Evolutionary conservation across 495 filamentous ascomycete species (phyloP), one percentile per base, ranked within the genome.

Genomic region (Clavariopsis aquatica): DNA sequence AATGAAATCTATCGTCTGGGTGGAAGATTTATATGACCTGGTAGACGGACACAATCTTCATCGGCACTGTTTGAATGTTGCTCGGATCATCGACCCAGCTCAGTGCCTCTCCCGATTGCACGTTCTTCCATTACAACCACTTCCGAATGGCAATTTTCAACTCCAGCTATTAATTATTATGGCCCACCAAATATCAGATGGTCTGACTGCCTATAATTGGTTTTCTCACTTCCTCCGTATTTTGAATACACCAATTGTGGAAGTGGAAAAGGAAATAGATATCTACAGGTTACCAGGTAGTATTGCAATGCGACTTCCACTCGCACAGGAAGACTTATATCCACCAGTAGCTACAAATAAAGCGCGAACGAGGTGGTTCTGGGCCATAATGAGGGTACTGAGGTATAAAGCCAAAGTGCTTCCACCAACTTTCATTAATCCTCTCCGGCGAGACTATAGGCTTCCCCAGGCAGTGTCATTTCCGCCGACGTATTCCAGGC

Each of bases 321-420:
- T 68, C 0, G 72, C 76, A 13, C 76, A 78, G 69, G 76, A 78
- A 68, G 73, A 74, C 26, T 60, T 73, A 2, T 78, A 78, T 52
- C 76, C 76, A 22, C 62, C 66, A 10, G 55, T 74, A n/a, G 17
- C 62, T 2, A 69, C 72, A 17, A 66, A 43, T n/a, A 34, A 41
- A 36, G 73, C 73, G 12, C 54, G 72, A 8, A 62, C 70, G 57
- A 70, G 74, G 4, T 78, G 76, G 76, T 76, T 70, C 54, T 78
- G 76, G 76, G 67, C 71, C 22, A 66, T 78, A 13, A 70, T 71
- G 22, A 57, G 71, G 12, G 68, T 78, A 26, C 69, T 76, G 17
- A 62, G 76, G n/a, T 73, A 78, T 54, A 62, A 73, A 0, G 55
- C 69, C 1, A 71, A 66, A 41, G 60, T 72, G 22, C 66, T 76